Conservation (phyloP, 257 asterid species). For the Cruciata laevipes region DNA sequence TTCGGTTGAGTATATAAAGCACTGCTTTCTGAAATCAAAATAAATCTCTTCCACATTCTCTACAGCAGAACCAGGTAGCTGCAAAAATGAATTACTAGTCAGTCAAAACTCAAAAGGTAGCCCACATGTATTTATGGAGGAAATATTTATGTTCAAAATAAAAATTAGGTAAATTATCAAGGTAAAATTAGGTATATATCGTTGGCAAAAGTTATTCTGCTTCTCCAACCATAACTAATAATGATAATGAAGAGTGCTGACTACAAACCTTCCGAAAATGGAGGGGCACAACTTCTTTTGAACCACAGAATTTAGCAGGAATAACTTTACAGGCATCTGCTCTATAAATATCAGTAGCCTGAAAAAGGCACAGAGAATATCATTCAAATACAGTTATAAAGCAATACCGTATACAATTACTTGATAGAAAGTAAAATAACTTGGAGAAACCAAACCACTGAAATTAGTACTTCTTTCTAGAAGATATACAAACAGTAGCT, state of each 20-base stretch:
- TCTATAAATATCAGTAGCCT: slow-evolving; percentile 67
- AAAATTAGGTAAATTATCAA: background rate
- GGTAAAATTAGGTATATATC: too few relatives aligned
- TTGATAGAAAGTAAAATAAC: background rate
- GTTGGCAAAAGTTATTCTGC: background rate
- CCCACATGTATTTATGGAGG: background rate
- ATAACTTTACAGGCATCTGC: slow-evolving; percentile 93
- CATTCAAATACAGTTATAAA: slow-evolving; percentile 3
- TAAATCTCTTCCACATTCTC: slow-evolving; percentile 65
- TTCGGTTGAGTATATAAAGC: slow-evolving; percentile 70
- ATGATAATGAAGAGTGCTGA: background rate
- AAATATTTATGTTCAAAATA: background rate
- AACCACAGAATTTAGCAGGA: slow-evolving; percentile 92
- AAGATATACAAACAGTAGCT: background rate
- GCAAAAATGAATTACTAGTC: background rate
- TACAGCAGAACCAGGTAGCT: slow-evolving; percentile 38
- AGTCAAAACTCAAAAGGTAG: background rate
- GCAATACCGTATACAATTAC: too few relatives aligned
- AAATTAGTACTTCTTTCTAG: background rate
- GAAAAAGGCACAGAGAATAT: slow-evolving; percentile 27
- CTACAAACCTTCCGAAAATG: slow-evolving; percentile 61
- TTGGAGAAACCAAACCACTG: background rate
- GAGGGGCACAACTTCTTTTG: slow-evolving; percentile 87
- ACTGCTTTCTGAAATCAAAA: slow-evolving; percentile 95
- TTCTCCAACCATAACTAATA: background rate